Conservation (phyloP, 257 asterid species). For the Nicotiana knightiana region DNA sequence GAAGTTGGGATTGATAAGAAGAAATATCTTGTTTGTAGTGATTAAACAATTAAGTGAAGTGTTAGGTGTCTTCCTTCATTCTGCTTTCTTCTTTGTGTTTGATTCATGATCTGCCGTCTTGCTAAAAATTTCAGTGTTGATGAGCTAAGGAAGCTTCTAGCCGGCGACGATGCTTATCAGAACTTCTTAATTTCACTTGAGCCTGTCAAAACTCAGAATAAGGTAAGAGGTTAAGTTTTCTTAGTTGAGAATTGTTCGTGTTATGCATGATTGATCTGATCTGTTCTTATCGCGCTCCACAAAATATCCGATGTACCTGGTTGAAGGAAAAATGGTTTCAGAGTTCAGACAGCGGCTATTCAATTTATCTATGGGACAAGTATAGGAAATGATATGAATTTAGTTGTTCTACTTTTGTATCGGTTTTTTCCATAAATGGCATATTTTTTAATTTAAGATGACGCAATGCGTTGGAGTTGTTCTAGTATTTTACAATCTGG, state of each 20-base stretch:
- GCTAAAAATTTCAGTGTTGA: slow-evolving; percentile 46
- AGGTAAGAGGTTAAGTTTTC: slow-evolving; percentile 37
- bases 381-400: neutral
- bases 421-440: neutral
- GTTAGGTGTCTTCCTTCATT: neutral
- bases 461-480: neutral
- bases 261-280: neutral
- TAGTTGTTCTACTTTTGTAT: neutral
- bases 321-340: neutral
- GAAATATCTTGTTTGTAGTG: neutral
- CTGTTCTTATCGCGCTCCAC: neutral
- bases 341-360: neutral
- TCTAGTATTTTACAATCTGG: neutral
- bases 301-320: neutral
- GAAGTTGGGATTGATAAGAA: neutral
- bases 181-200: slow-evolving; percentile 72
- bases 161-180: slow-evolving; percentile 78
- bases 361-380: neutral
- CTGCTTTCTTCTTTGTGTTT: neutral
- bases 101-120: neutral
- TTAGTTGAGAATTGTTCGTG: neutral
- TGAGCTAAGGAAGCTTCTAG: slow-evolving; percentile 74
- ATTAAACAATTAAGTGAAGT: neutral
- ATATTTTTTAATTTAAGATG: neutral
- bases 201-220: slow-evolving; percentile 79